Base-by-base conservation (phyloP, 2,329 filamentous ascomycete genomes). In the Paecilomyces variotii region DNA sequence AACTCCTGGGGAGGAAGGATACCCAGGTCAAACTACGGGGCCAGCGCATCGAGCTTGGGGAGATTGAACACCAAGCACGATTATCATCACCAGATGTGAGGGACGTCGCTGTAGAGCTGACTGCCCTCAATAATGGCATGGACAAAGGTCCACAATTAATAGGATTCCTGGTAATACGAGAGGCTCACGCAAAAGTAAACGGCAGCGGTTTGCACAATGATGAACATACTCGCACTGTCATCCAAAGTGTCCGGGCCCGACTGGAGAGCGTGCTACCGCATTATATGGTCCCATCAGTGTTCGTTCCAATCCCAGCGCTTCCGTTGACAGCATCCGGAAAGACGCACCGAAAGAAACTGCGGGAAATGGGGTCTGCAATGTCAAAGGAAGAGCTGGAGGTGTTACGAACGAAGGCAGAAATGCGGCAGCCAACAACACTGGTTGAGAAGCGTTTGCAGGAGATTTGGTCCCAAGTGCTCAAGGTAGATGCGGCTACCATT, bases 11-110 rank as follows among this genome's bases (percentile, higher is more conserved):
- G 4, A 62, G 68, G 7, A 69, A 64, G 34, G 69, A 70, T 60
- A 64, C 60, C 2, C 69, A 71, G 56, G 61, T 67, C n/a, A 71
- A 70, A 54, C 28, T 70, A 32, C 65, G 62, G 12, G 69, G 68
- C 9, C 65, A 69, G 39, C 58, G 68, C 14, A 60, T 71, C 7
- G 68, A 71, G 57, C 58, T 70, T 1, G 63, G 61, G 0, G 69
- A 71, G 56, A 61, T 70, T 32, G 67, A 71, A 54, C 60, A 64
- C 52, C 63, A 65, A 34, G 39, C 69, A 14, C 49, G 59, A 14
- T 4, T 27, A 32, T 59, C 35, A 4, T 39, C 35, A n/a, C 5
- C 35, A 4, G 59, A 61, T 26, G 34, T 50, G 11, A 52, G 39
- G 32, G 57, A 61, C 25, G 54, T 53, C 9, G 35, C 35, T n/a